Base-by-base conservation (phyloP, 2,329 filamentous ascomycete species). In the Trichoderma atroviride region DNA sequence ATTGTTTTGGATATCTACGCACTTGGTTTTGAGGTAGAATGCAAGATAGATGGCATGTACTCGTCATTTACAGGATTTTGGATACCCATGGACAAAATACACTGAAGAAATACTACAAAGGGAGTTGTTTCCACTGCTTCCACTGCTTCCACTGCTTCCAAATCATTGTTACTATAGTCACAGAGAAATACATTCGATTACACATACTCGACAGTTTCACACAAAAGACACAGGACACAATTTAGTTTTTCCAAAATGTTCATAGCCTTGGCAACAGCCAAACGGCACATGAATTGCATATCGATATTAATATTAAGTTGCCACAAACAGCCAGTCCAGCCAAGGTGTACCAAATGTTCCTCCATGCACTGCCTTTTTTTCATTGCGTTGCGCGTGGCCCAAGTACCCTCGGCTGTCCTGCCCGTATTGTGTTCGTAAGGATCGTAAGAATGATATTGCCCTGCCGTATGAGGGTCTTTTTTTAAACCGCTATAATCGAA, bases 371-470 rank as follows among this genome's bases (percentile, higher is more conserved):
- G 64, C 57, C 35, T 5, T 40, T 16, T 40, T 43, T n/a, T 55
- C 63, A 35, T 64, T 65, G 63, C 63, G 37, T 58, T 66, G 63
- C 55, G 43, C 33, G 56, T 43, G 56, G 53, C 10, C 56, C 43
- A 68, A 40, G 55, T n/a, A 37, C 40, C 72, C 73, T 73, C 76
- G 74, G 73, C 74, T 77, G 76, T 75, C 31, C 65, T 33, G 43
- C 37, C 57, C 43, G 40, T 43, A n/a, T n/a, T 56, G 58, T 69
- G 50, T 59, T 85, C 82, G 81, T 85, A 86, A 86, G 83, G 85
- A 87, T 86, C 84, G 85, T 87, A 83, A 85, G 83, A 86, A 86
- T 81, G 78, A 78, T 79, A 85, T 59, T 52, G 53, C 60, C 55
- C 61, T 59, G 31, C 53, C 56, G 58, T 65, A 64, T 35, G 68